Evolutionary conservation across 1,139 yeast genomes (phyloP).

Genomic region (Arxiozyma heterogenica): DNA sequence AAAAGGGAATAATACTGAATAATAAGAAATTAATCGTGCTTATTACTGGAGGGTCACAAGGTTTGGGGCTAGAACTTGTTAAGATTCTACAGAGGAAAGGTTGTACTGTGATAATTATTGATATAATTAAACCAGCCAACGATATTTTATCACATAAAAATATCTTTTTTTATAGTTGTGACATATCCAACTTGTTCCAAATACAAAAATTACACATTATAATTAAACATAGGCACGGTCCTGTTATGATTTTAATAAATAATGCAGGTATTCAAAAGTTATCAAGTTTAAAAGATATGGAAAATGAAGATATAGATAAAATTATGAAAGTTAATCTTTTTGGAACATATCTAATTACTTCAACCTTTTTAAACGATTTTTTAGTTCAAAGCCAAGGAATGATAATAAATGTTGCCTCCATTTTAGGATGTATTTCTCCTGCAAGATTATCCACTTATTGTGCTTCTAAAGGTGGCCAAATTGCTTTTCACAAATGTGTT

Average conservation of each 20-base stretch:
- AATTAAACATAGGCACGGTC: constrained; percentile 43
- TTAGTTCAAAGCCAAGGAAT: constrained; percentile 55
- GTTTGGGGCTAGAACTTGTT: constrained; percentile 65
- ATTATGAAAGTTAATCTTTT: constrained; percentile 57
- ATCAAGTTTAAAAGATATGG: constrained; percentile 44
- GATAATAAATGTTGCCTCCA: constrained; percentile 72
- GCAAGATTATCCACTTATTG: constrained; percentile 75
- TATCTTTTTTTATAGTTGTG: constrained; percentile 55
- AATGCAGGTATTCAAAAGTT: constrained; percentile 75
- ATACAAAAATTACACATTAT: constrained; percentile 34
- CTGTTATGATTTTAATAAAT: constrained; percentile 59
- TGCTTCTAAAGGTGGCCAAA: constrained; percentile 78
- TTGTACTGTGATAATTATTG: constrained; percentile 55
- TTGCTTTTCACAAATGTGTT: constrained; percentile 76
- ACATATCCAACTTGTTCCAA: constrained; percentile 46
- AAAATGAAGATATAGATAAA: constrained; percentile 49
- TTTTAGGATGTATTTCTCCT: constrained; percentile 77
- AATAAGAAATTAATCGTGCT: constrained; percentile 37
- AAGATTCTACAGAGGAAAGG: constrained; percentile 35
- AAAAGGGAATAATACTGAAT: not conserved
- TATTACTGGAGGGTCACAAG: constrained; percentile 77
- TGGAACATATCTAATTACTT: constrained; percentile 61
- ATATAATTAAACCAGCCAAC: constrained; percentile 37
- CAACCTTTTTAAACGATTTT: constrained; percentile 69
- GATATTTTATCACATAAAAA: constrained; percentile 29